Evolutionary conservation across 1,284 basidiomycete genomes (phyloP), one percentile per base, ranked within the genome.

Genomic region (Flammula alnicola): DNA sequence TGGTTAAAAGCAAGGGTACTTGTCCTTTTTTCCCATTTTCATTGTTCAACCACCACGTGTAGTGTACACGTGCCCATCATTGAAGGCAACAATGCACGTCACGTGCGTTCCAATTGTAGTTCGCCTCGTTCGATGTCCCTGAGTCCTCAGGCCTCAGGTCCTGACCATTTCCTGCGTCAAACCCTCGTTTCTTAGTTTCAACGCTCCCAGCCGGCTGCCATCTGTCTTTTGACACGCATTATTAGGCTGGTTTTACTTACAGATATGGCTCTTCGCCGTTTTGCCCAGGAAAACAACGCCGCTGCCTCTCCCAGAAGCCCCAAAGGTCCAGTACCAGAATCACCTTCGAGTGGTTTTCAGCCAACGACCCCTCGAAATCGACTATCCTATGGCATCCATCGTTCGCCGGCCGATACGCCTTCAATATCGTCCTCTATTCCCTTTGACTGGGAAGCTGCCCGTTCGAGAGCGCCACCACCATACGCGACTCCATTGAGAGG

Each of bases 401-500:
- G 79, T 54, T 88, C 77, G 23, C 86, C 76, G 4, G 82, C 77
- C 41, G 68, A 76, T 1, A 81, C 82, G 0, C 81, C 86, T 1
- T 91, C 88, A 1, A 74, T 85, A 33, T 88, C 86, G 10, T 84
- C 84, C 0, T 84, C 84, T 9, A 68, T 77, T 8, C 85, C 88
- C 0, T 91, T 92, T 62, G 89, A 92, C 70, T 92, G 89, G 90
- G 85, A 88, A 32, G 89, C 90, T 0, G 89, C 82, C 7, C 74
- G 83, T 16, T 76, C 79, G 1, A 74, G 77, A 44, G 76, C 77
- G 52, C 82, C 86, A 5, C 80, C 87, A 12, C 89, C 88, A 1
- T 91, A 86, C 71, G 75, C 71, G 4, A 82, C 80, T 0, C 86
- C 86, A 4, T 55, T 74, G 3, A 75, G 75, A 61, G 68, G 68